These are phyloP conservation scores for Penicillium arizonense DNA, from an alignment of 495 filamentous ascomycete species.

Conservation along the genomic window DNA sequence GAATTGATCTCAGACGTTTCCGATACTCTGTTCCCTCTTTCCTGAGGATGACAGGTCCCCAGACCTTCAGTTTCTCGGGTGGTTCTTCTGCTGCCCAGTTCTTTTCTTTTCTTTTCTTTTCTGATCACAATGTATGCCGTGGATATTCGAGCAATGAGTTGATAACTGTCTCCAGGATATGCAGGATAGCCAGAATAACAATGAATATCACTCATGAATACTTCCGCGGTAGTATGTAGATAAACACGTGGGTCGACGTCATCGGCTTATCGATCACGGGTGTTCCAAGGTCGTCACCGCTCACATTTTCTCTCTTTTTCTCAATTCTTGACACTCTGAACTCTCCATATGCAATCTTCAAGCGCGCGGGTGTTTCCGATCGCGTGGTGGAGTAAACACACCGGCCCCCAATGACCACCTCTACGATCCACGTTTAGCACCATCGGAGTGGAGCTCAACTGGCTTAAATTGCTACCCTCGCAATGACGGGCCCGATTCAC, in stretches of 20 bases:
- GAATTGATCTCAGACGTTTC: too few relatives aligned
- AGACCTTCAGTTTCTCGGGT: too few relatives aligned
- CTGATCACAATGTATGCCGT: too few relatives aligned
- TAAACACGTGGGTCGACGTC: slow-evolving; percentile 43
- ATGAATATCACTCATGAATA: too few relatives aligned
- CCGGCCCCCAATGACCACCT: slow-evolving; percentile 16
- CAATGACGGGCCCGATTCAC: slow-evolving; percentile 50
- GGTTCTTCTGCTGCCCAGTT: too few relatives aligned
- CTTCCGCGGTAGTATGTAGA: neutral
- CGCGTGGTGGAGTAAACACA: slow-evolving; percentile 1
- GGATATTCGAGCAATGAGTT: too few relatives aligned
- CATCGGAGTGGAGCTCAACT: slow-evolving; percentile 14
- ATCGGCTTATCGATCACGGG: slow-evolving; percentile 24
- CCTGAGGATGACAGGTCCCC: too few relatives aligned
- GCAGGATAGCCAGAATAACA: neutral
- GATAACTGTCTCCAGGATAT: too few relatives aligned
- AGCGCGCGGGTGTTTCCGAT: slow-evolving; percentile 4
- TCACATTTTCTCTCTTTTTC: neutral
- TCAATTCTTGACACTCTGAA: neutral
- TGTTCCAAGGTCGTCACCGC: slow-evolving; percentile 9
- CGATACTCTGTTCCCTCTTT: too few relatives aligned
- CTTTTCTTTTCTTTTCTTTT: too few relatives aligned
- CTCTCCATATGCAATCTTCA: neutral
- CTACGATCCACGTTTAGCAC: slow-evolving; percentile 11
- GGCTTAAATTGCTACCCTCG: neutral